These are phyloP conservation scores for Neoarthrinium moseri DNA, from an alignment of 2,329 filamentous ascomycete genomes.

Conservation along the genomic window DNA sequence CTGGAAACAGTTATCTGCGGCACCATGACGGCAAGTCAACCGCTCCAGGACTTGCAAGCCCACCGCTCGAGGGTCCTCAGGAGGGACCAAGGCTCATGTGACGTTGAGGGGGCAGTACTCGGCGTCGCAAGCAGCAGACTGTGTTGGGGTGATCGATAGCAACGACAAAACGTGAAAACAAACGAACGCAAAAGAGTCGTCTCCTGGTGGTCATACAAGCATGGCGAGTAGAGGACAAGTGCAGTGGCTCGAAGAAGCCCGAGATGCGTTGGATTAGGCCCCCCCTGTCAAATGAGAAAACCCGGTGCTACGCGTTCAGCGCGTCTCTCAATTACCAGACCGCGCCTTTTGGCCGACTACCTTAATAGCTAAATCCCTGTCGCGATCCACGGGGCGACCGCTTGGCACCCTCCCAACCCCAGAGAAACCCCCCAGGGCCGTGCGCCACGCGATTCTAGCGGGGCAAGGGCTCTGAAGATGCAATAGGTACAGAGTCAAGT, in stretches of 20 bases:
- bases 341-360: too few relatives aligned
- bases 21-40: conserved; percentile 35
- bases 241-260: neutral
- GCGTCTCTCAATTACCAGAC: too few relatives aligned
- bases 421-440: too few relatives aligned
- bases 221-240: neutral
- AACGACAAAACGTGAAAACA: too few relatives aligned
- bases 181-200: neutral
- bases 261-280: neutral
- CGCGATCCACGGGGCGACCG: too few relatives aligned
- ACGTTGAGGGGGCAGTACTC: neutral
- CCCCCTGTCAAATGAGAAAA: neutral
- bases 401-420: too few relatives aligned
- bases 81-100: conserved; percentile 4
- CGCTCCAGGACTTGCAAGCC: conserved; percentile 20
- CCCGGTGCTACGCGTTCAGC: too few relatives aligned
- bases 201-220: neutral
- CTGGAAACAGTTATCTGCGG: conserved; percentile 31
- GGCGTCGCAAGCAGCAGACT: neutral
- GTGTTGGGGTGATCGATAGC: too few relatives aligned
- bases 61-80: conserved; percentile 16
- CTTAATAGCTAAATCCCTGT: too few relatives aligned
- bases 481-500: too few relatives aligned
- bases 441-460: too few relatives aligned
- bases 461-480: too few relatives aligned